Conservation (phyloP, 768 basidiomycete genomes). For the Paxillus rubicundulus region DNA sequence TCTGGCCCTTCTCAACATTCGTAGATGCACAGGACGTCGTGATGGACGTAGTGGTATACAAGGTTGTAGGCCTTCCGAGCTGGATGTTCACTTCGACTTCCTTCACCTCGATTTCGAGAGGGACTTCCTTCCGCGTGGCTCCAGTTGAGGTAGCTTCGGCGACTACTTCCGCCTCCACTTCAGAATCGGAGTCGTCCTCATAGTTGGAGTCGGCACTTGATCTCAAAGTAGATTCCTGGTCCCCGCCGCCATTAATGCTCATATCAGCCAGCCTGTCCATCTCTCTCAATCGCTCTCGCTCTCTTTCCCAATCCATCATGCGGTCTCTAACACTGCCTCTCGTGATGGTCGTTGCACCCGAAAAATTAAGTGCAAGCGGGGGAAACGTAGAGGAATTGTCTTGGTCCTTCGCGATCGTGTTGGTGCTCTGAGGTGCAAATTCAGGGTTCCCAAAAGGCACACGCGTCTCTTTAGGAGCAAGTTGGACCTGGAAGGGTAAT, state of each 20-base stretch:
- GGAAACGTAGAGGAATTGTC: slow-evolving; percentile 8
- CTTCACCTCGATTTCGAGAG: slow-evolving; percentile 2
- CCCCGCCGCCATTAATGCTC: slow-evolving; percentile 41
- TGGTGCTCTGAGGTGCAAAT: slow-evolving; percentile 9
- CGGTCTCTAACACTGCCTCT: slow-evolving; percentile 49
- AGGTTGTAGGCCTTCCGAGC: slow-evolving; percentile 5
- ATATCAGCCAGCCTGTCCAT: slow-evolving; percentile 61
- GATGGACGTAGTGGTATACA: slow-evolving; percentile 12
- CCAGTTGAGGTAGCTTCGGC: slow-evolving; percentile 18
- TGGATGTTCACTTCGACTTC: not conserved
- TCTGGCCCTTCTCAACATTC: slow-evolving; percentile 25
- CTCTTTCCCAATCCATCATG: slow-evolving; percentile 75
- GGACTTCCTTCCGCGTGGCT: slow-evolving; percentile 1
- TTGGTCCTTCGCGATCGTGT: slow-evolving; percentile 16
- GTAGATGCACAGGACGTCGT: slow-evolving; percentile 18
- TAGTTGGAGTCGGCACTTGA: slow-evolving; percentile 14
- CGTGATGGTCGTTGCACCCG: slow-evolving; percentile 13
- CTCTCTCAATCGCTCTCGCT: slow-evolving; percentile 66
- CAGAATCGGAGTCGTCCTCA: slow-evolving; percentile 27
- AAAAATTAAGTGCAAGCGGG: slow-evolving; percentile 17
- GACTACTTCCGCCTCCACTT: slow-evolving; percentile 25
- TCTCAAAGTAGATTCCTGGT: slow-evolving; percentile 28
- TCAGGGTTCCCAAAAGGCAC: slow-evolving; percentile 1
- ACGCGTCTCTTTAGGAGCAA: slow-evolving; percentile 8
- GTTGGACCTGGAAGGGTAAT: slow-evolving; percentile 1